Evolutionary conservation across 2,329 filamentous ascomycete genomes (phyloP), one percentile per base, ranked within the genome.

Genomic region (Penicillium oxalicum): DNA sequence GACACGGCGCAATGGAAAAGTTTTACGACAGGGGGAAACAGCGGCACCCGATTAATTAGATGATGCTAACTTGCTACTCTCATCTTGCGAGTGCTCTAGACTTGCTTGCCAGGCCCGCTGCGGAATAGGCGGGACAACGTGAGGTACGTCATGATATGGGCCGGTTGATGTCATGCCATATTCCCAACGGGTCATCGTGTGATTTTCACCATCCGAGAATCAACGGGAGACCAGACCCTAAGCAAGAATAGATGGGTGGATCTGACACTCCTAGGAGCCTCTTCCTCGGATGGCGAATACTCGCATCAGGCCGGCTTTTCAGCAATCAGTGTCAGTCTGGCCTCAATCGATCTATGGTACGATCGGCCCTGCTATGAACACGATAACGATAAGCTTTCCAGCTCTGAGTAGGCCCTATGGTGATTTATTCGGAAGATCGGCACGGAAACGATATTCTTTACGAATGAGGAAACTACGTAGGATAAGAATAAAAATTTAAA

Each of bases 151-250:
- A 60, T 55, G 42, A 51, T 52, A 32, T 11, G 40, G 45, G 45
- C 26, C 45, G 39, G 35, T 58, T 59, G 57, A 60, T 59, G 58
- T 60, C 58, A 59, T 56, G 51, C 53, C 50, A 57, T 13, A 40
- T 40, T 32, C 11, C 11, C 27, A 32, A n/a, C 35, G 34, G 3
- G 29, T 32, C 18, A 45, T 38, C 28, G 32, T 40, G 24, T 44
- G 38, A 43, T 36, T 27, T 18, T n/a, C 9, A 39, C 34, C 18
- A 24, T 33, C 18, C 40, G 27, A 41, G 40, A 13, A 40, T 27
- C 8, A 36, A 5, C 8, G 26, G 35, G 5, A 18, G 26, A 39
- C 35, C 13, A 4, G 25, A 25, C 6, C n/a, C 3, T 13, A 45
- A n/a, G 32, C 5, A 13, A 29, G 11, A n/a, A 29, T 12, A 5